Evolutionary conservation across 208 protist species (phyloP), one percentile per base, ranked within the genome.

Genomic region (Acanthamoeba castellanii): DNA sequence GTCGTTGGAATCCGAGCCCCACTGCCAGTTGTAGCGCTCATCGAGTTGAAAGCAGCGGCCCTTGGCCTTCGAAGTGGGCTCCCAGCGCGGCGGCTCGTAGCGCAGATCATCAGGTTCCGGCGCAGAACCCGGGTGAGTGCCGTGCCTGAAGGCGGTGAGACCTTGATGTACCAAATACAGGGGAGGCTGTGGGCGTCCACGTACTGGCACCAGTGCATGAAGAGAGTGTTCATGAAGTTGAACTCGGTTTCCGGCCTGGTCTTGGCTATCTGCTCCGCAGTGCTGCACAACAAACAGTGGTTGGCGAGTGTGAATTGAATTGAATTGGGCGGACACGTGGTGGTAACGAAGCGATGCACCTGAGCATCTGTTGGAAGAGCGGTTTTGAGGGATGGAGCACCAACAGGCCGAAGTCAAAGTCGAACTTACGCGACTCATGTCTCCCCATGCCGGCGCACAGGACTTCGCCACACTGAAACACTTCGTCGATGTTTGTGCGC

Each of bases 11-110:
- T 87, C 78, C 18, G 78, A 61, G 9, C 78, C 78, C 78, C 78
- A 87, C n/a, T 87, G 78, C 78, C 78, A 87, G 78, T 87, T 87
- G 50, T 87, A 87, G 37, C 27, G 18, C 27, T 37, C 45, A 14
- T 87, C 50, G 25, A 87, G 78, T 22, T 59, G 78, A 37, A 42
- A 87, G n/a, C 78, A 87, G 1, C 42, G 72, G 30, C 45, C 22
- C n/a, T 52, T 9, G 45, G 9, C 57, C 45, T 87, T 3, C 25
- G 25, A 11, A 20, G 25, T 32, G 78, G 78, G 47, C 37, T 55
- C 45, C 78, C 78, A 87, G 16, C 6, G 16, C 16, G 78, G 78
- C 16, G 78, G 78, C 27, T 50, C 47, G 45, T 87, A 87, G 45
- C 16, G 37, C 42, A 32, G 9, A 25, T 27, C 55, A 25, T 59